Conservation (phyloP, 768 basidiomycete genomes). For the Mycena olivaceomarginata region DNA sequence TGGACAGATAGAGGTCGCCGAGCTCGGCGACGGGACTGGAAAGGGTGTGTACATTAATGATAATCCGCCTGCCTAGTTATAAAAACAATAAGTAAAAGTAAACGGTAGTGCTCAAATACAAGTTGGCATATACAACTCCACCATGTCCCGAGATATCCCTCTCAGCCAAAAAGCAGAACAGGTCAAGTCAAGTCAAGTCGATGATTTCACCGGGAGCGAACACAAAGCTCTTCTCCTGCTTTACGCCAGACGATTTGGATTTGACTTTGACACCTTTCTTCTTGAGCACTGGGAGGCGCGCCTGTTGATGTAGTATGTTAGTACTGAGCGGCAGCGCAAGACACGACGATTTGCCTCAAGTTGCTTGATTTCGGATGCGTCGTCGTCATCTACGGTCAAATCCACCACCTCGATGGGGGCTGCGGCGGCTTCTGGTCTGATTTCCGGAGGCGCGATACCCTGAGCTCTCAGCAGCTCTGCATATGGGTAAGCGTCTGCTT, state of each 20-base stretch:
- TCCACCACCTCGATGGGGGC: background rate
- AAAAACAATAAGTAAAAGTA: too few relatives aligned
- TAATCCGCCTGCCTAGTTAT: background rate
- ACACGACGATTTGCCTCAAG: conserved; percentile 17
- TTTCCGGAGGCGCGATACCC: conserved; percentile 24
- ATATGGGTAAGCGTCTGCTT: background rate
- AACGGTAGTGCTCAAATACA: too few relatives aligned
- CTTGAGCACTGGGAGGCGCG: conserved; percentile 12
- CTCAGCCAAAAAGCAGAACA: background rate
- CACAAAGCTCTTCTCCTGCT: conserved; percentile 6
- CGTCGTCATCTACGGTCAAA: conserved; percentile 18
- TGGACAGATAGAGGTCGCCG: too few relatives aligned
- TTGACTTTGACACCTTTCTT: background rate
- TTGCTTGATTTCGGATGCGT: conserved; percentile 10
- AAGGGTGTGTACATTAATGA: too few relatives aligned
- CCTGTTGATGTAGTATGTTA: background rate
- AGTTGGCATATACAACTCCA: too few relatives aligned
- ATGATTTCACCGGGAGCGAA: conserved; percentile 16
- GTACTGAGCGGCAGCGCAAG: too few relatives aligned
- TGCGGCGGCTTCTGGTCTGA: background rate
- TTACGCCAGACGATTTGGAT: background rate
- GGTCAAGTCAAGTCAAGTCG: conserved; percentile 8
- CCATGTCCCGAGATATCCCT: too few relatives aligned
- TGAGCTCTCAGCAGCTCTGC: conserved; percentile 25
- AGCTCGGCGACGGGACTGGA: too few relatives aligned